Conservation (phyloP, 164 flowering plant genomes). For the Tinospora cordifolia region DNA sequence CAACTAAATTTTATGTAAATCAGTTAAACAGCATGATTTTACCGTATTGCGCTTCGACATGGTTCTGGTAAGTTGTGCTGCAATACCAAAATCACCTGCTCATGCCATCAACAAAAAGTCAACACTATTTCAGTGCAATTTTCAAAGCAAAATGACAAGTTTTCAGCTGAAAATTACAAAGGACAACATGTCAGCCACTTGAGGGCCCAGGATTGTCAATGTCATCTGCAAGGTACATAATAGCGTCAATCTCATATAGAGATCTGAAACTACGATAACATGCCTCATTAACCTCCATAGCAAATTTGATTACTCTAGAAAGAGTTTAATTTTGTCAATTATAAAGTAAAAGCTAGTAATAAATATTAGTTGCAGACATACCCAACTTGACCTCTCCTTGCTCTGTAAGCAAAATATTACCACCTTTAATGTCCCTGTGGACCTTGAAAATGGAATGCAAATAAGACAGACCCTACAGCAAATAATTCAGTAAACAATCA, state of each 20-base stretch:
- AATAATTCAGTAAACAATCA: conserved; percentile 12
- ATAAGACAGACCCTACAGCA: conserved; percentile 80
- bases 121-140: neutral
- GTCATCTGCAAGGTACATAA: neutral
- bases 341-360: neutral
- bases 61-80: conserved; percentile 97
- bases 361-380: conserved; percentile 28
- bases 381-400: conserved; percentile 99
- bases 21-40: conserved; percentile 11
- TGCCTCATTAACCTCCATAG: neutral
- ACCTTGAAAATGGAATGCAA: conserved; percentile 99
- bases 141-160: neutral
- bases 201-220: neutral
- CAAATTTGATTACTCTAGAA: neutral
- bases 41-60: conserved; percentile 99
- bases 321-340: neutral
- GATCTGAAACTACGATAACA: neutral
- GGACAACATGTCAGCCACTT: neutral
- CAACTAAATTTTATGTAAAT: neutral
- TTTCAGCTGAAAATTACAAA: neutral
- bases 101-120: neutral
- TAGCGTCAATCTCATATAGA: neutral
- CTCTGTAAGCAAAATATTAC: conserved; percentile 92
- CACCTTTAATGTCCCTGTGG: conserved; percentile 98
- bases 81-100: conserved; percentile 96